A percentile compares a stretch with the other conserved stretches of the same genome.
Evolutionary conservation across 768 basidiomycete species (phyloP).

Genomic region (Phlebiopsis gigantea): DNA sequence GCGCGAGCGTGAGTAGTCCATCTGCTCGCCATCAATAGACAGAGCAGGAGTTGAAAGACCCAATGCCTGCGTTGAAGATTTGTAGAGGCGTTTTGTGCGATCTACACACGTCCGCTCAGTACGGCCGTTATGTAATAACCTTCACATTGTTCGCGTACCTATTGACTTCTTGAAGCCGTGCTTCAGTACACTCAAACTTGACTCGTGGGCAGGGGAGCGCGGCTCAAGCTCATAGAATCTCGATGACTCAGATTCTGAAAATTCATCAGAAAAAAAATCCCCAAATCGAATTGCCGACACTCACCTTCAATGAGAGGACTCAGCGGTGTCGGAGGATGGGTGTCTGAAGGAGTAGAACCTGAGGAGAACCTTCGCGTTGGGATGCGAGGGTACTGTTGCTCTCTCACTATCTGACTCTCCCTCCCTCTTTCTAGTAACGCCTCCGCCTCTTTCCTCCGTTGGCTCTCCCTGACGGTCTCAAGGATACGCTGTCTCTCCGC

Average conservation of each 20-base stretch:
- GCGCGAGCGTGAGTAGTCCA: conserved; percentile 17
- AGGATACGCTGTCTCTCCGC: conserved; percentile 15
- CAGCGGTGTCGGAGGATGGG: conserved; percentile 16
- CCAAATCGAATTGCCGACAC: conserved; percentile 4
- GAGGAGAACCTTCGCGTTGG: conserved; percentile 8
- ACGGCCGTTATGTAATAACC: neutral
- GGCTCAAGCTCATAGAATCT: conserved; percentile 12
- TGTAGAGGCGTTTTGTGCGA: conserved; percentile 64
- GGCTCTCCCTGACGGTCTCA: conserved; percentile 10
- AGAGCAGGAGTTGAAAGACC: conserved; percentile 38
- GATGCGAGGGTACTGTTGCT: conserved; percentile 7
- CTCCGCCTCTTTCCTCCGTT: conserved; percentile 9
- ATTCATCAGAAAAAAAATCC: neutral
- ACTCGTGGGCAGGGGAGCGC: conserved; percentile 25
- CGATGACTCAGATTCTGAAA: conserved; percentile 18
- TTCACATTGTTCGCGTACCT: conserved; percentile 38
- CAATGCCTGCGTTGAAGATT: conserved; percentile 41
- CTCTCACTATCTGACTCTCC: conserved; percentile 11
- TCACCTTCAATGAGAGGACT: conserved; percentile 24
- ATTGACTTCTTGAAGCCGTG: conserved; percentile 73
- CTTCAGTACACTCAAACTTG: conserved; percentile 46
- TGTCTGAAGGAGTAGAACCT: conserved; percentile 2
- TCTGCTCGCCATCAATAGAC: conserved; percentile 35
- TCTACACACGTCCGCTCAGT: conserved; percentile 25
- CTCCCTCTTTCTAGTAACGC: conserved; percentile 9